A percentile compares a stretch with the other conserved stretches of the same genome.
Evolutionary conservation across 2,329 filamentous ascomycete genomes (phyloP).

Genomic region (Penicillium sclerotiorum): DNA sequence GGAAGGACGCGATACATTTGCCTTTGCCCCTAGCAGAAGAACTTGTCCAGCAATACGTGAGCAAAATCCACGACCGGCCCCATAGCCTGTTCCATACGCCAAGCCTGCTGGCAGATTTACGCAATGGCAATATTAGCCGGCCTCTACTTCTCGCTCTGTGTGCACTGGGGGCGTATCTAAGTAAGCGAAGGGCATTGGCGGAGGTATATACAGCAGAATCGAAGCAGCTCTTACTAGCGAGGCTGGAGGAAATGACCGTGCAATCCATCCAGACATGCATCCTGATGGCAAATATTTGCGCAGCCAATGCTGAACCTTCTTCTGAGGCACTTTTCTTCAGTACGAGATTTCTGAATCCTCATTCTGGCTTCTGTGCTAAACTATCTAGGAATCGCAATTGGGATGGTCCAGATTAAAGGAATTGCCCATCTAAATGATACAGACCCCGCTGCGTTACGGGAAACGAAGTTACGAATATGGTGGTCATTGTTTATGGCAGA

Average conservation of each 20-base stretch:
- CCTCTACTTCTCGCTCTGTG: too few relatives aligned
- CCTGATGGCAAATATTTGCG: constrained; percentile 31
- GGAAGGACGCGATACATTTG: too few relatives aligned
- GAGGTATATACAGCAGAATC: constrained; percentile 2
- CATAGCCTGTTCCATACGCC: constrained; percentile 10
- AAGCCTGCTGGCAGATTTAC: neutral
- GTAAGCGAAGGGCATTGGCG: neutral
- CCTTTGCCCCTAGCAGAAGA: too few relatives aligned
- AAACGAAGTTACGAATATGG: constrained; percentile 33
- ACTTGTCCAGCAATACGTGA: constrained; percentile 9
- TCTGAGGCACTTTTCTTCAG: constrained; percentile 36
- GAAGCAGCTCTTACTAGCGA: constrained; percentile 7
- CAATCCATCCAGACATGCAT: constrained; percentile 34
- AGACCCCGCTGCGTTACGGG: constrained; percentile 21
- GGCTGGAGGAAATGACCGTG: neutral
- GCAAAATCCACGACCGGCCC: constrained; percentile 12
- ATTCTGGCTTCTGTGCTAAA: neutral
- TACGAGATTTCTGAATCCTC: constrained; percentile 12
- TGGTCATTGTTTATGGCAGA: constrained; percentile 39
- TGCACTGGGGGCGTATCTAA: too few relatives aligned
- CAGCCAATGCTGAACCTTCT: constrained; percentile 24
- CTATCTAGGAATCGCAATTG: neutral
- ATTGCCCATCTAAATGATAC: neutral
- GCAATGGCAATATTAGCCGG: too few relatives aligned
- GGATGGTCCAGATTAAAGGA: neutral